These are phyloP conservation scores for Talaromyces sp. DNA, from an alignment of 2,329 filamentous ascomycete genomes.

Conservation along the genomic window DNA sequence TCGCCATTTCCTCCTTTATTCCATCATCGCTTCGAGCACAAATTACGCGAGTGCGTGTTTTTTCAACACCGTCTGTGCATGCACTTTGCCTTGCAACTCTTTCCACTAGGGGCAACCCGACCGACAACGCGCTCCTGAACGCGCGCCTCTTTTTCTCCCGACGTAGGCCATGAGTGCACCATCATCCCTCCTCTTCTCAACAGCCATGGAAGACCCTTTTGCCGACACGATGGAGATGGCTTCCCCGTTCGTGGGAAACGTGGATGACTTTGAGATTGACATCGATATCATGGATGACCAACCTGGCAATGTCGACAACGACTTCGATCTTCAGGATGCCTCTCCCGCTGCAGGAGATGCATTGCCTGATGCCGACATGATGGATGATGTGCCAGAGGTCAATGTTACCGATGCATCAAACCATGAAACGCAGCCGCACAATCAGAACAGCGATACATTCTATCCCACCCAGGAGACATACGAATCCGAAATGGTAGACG, in stretches of 20 bases:
- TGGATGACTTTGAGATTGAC: slow-evolving; percentile 54
- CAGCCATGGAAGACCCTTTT: slow-evolving; percentile 31
- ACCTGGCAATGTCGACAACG: slow-evolving; percentile 51
- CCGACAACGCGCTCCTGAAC: neutral
- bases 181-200: slow-evolving; percentile 21
- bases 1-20: neutral
- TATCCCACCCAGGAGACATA: slow-evolving; percentile 24
- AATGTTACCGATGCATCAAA: slow-evolving; percentile 33
- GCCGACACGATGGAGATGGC: slow-evolving; percentile 40
- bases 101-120: neutral
- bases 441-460: slow-evolving; percentile 24
- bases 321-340: slow-evolving; percentile 37
- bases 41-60: neutral
- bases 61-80: neutral
- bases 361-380: slow-evolving; percentile 41
- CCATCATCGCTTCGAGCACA: neutral
- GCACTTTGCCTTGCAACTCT: neutral
- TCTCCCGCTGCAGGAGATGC: slow-evolving; percentile 26
- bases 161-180: slow-evolving; percentile 28
- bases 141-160: neutral
- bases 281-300: slow-evolving; percentile 53
- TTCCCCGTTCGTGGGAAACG: slow-evolving; percentile 33
- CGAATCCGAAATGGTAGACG: slow-evolving; percentile 36
- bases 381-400: slow-evolving; percentile 37
- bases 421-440: slow-evolving; percentile 19